These are phyloP conservation scores for Dioszegia aurantiaca DNA, from an alignment of 768 basidiomycete genomes.

Conservation along the genomic window DNA sequence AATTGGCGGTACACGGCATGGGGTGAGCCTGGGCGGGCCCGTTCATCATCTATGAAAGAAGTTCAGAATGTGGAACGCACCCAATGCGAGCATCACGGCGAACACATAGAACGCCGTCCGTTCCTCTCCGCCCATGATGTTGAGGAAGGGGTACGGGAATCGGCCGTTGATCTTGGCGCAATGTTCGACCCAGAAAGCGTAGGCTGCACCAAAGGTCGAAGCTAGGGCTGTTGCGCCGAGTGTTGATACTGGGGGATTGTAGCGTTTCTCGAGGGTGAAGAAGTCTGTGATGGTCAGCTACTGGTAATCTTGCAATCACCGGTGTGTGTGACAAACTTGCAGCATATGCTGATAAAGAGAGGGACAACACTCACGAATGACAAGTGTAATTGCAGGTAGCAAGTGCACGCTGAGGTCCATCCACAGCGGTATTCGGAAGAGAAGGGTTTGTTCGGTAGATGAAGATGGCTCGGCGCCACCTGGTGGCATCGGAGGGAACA, in stretches of 20 bases:
- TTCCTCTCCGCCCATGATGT: slow-evolving; percentile 58
- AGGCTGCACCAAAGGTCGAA: slow-evolving; percentile 55
- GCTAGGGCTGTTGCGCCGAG: slow-evolving; percentile 52
- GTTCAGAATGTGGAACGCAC: slow-evolving; percentile 64
- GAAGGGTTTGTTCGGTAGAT: slow-evolving; percentile 17
- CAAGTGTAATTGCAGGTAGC: slow-evolving; percentile 60
- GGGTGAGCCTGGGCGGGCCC: too few species aligned
- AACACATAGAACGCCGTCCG: slow-evolving; percentile 64
- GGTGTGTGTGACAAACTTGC: not conserved
- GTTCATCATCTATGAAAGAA: slow-evolving; percentile 5
- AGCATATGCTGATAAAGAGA: too few species aligned
- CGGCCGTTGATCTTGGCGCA: slow-evolving; percentile 62
- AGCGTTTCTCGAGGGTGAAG: slow-evolving; percentile 64
- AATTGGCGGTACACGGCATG: too few species aligned
- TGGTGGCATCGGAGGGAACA: slow-evolving; percentile 55
- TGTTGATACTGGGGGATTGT: slow-evolving; percentile 52
- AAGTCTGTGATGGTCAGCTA: slow-evolving; percentile 57
- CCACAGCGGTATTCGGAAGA: slow-evolving; percentile 57
- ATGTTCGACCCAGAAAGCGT: slow-evolving; percentile 66
- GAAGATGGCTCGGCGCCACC: slow-evolving; percentile 29
- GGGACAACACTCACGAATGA: slow-evolving; percentile 54
- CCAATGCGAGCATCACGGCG: slow-evolving; percentile 58
- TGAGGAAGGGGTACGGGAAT: slow-evolving; percentile 83
- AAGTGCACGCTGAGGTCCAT: slow-evolving; percentile 69
- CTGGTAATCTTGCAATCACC: not conserved